Evolutionary conservation across 139 green algal species (phyloP).

Genomic region (Coelastrella sp.): DNA sequence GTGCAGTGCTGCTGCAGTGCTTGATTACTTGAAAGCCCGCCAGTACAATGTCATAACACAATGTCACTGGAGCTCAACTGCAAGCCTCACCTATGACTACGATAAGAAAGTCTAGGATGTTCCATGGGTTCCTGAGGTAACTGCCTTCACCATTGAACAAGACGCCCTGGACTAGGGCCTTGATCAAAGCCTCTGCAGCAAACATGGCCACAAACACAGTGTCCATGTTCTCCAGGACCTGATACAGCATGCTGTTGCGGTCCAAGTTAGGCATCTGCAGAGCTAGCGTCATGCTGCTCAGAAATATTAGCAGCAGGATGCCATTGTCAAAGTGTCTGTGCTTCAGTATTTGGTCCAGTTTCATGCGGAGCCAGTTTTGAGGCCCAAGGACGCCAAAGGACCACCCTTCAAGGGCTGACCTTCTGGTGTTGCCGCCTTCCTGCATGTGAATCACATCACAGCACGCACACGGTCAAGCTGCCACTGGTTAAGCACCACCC

Average conservation of each 20-base stretch:
- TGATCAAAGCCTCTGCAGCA: constrained; percentile 71
- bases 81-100: constrained; percentile 39
- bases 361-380: constrained; percentile 52
- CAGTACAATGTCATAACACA: background rate
- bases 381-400: constrained; percentile 57
- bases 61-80: background rate
- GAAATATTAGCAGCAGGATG: constrained; percentile 72
- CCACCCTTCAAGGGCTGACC: constrained; percentile 41
- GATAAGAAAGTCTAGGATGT: constrained; percentile 69
- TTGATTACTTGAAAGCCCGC: background rate
- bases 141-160: constrained; percentile 58
- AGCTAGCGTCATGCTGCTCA: constrained; percentile 66
- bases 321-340: constrained; percentile 64
- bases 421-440: background rate
- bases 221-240: constrained; percentile 54
- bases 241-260: constrained; percentile 45
- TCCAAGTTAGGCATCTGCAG: constrained; percentile 66
- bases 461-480: background rate
- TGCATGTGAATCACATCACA: background rate
- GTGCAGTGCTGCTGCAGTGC: no score
- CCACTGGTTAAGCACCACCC: background rate
- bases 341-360: constrained; percentile 49
- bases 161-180: constrained; percentile 74
- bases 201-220: constrained; percentile 72
- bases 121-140: constrained; percentile 78